Base-by-base conservation (phyloP, 2,329 filamentous ascomycete species). In the Penicillium sp. region DNA sequence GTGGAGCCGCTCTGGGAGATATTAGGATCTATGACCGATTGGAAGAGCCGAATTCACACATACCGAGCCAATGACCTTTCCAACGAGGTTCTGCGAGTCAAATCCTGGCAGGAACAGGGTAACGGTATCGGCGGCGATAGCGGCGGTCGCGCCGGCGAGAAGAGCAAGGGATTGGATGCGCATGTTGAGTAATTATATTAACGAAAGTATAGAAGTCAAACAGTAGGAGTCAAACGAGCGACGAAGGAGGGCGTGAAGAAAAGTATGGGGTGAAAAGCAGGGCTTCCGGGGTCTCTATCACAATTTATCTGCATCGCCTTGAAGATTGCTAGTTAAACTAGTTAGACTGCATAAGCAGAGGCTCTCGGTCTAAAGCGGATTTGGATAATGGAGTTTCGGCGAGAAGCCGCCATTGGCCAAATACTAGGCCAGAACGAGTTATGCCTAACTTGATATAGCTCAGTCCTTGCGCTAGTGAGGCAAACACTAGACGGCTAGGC, bases 141-240 rank as follows among this genome's bases (percentile, higher is more conserved):
- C 52, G 14, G 44, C 18, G 31, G 52, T 54, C 24, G 52, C 52
- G n/a, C 52, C 34, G 13, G 40, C 52, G 31, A 54, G 29, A 7
- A 54, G 22, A 39, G 44, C 50, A 14, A 54, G n/a, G 24, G 52
- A 54, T 54, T 45, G 52, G n/a, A 54, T 11, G 31, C 40, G 52
- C 52, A 54, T 54, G 4, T 39, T 54, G 42, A 32, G 39, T 44
- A 18, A 22, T 18, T 47, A 18, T 10, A 14, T 43, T 14, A 49
- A 54, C 21, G 42, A 49, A 47, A 51, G 50, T 49, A 18, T 18
- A 21, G 24, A 16, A 22, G 29, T 34, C 24, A 34, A 49, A 50
- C 1, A 32, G 18, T 18, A 21, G 24, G 13, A 22, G 29, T 34
- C 24, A 34, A 49, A 50, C 1, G 40, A 54, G 34, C 18, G 46